Evolutionary conservation across 495 filamentous ascomycete genomes (phyloP), one percentile per base, ranked within the genome.

Genomic region (Lophiostoma macrostomum): DNA sequence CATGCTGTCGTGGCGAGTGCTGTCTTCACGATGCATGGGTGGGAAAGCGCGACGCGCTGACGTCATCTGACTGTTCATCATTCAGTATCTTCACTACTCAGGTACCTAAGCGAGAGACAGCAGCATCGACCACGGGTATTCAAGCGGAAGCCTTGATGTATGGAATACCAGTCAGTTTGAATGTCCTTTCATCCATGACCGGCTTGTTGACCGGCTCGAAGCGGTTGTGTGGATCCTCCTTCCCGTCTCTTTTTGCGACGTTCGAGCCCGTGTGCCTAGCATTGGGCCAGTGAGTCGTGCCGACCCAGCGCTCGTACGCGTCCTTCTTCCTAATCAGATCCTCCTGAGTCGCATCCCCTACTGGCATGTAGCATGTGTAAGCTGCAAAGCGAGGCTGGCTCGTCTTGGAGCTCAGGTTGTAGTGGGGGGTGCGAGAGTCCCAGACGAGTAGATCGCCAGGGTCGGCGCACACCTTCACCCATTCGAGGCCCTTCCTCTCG

Each of bases 321-420:
- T 45, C 41, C 27, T 45, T 45, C 41, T 45, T 45, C n/a, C 41
- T 22, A n/a, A 28, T 16, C 3, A 45, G 24, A 14, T 45, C 41
- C 20, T 45, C 25, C 24, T 45, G 41, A 13, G 18, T 29, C 31
- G 25, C 41, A 45, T 45, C 41, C 5, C 23, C 19, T 5, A 45
- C 41, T 5, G 41, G 41, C 41, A 45, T 45, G 24, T 45, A 45
- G 19, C 41, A 45, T 5, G 41, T 45, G 25, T 45, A 45, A 13
- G 19, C 25, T 13, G 41, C 41, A 28, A 45, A 45, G 28, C 41
- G 22, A 3, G 41, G 41, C 41, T 27, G 22, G 10, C 4, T 29
- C 41, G 41, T 45, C 41, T 28, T 45, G 3, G 41, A 45, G 22
- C 41, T 45, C 4, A 45, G 41, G 25, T 45, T 45, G 14, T 45